Conservation (phyloP, 1,284 basidiomycete species). For the Pseudozyma sp. region DNA sequence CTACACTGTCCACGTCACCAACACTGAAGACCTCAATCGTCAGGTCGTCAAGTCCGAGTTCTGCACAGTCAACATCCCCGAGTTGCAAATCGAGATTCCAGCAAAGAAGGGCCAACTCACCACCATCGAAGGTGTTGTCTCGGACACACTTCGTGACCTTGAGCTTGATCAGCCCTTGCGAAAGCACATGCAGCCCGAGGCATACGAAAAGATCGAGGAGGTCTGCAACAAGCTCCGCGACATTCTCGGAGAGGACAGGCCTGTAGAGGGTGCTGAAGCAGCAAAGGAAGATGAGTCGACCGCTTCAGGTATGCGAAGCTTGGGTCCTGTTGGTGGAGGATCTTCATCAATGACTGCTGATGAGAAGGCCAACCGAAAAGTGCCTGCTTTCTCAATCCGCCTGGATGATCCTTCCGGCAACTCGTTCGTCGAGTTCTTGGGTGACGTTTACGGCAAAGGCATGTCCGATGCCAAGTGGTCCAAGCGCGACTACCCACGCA, state of each 20-base stretch:
- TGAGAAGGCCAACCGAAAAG: conserved; percentile 71
- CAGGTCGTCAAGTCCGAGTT: conserved; percentile 91
- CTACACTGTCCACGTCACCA: conserved; percentile 85
- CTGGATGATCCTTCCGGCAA: conserved; percentile 95
- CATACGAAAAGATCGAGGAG: conserved; percentile 81
- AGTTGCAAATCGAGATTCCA: conserved; percentile 91
- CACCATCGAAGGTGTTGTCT: conserved; percentile 91
- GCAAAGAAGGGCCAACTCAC: conserved; percentile 87
- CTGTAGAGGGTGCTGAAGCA: conserved; percentile 50
- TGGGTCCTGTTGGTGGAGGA: conserved; percentile 40
- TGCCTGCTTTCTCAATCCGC: conserved; percentile 83
- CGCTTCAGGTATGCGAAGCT: conserved; percentile 29
- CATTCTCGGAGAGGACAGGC: conserved; percentile 77
- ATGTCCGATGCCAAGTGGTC: conserved; percentile 91
- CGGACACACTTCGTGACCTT: conserved; percentile 86
- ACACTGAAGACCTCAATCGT: conserved; percentile 82
- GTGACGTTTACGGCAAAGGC: conserved; percentile 67
- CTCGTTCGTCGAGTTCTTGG: conserved; percentile 76
- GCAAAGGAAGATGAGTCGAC: conserved; percentile 67
- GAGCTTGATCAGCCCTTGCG: conserved; percentile 86
- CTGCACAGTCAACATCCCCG: conserved; percentile 85
- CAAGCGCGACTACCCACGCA: conserved; percentile 85
- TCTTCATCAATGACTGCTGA: conserved; percentile 30
- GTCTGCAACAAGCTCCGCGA: conserved; percentile 79
- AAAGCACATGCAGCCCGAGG: conserved; percentile 81